A percentile compares a stretch with the other conserved stretches of the same genome.
phyloP scores from a whole-genome alignment of 768 basidiomycete species.

The Suillus ampliporus region DNA sequence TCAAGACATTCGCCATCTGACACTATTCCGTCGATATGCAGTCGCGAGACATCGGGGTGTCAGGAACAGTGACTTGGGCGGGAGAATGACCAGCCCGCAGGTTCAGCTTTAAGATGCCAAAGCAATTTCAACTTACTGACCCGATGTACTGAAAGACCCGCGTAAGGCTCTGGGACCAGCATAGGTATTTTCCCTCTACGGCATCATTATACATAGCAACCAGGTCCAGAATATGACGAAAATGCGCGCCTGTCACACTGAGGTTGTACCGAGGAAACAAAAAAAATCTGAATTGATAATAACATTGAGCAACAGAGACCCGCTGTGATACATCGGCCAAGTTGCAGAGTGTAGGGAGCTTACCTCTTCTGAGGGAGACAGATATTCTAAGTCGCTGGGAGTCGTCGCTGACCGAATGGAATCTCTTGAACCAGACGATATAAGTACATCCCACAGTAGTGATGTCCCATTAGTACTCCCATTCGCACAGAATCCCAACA shows the following conservation, averaged over 20 bases:
- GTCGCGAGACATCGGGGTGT: too few species aligned
- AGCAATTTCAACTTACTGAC: constrained; percentile 96
- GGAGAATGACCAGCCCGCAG: constrained; percentile 57
- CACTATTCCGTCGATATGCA: too few species aligned
- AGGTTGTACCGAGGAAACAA: constrained; percentile 94
- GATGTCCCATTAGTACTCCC: too few species aligned
- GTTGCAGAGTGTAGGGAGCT: too few species aligned
- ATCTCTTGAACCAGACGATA: too few species aligned
- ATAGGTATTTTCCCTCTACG: constrained; percentile 89
- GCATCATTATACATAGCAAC: background rate
- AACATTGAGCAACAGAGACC: constrained; percentile 80
- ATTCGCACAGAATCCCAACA: too few species aligned
- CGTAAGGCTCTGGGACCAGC: constrained; percentile 94
- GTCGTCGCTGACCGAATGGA: too few species aligned
- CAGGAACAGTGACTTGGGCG: constrained; percentile 56
- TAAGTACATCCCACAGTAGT: too few species aligned
- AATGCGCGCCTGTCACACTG: constrained; percentile 56
- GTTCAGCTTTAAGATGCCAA: constrained; percentile 76
- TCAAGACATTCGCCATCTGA: constrained; percentile 80
- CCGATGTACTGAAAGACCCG: constrained; percentile 82
- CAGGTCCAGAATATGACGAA: background rate
- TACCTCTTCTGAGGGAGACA: too few species aligned
- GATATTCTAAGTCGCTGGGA: too few species aligned
- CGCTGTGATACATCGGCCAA: too few species aligned
- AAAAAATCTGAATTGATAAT: constrained; percentile 95